Evolutionary conservation across 1,284 basidiomycete genomes (phyloP).

Genomic region (Peniophora sp.): DNA sequence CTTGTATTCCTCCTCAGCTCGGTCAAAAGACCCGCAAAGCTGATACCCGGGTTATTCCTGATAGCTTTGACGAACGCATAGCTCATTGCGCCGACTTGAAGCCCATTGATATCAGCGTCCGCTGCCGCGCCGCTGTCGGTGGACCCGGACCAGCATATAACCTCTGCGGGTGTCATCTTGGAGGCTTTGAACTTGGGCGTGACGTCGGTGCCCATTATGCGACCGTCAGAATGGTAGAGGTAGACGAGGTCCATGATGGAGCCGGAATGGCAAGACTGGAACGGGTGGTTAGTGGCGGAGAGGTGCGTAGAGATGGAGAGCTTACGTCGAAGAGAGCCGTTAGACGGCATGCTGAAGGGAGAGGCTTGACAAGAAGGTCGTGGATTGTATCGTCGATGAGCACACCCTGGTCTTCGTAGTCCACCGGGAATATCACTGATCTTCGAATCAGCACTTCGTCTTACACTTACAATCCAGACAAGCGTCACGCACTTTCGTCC

Average conservation of each 20-base stretch:
- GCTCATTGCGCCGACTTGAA: slow-evolving; percentile 86
- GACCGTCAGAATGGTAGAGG: slow-evolving; percentile 16
- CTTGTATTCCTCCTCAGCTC: slow-evolving; percentile 34
- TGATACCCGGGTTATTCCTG: slow-evolving; percentile 21
- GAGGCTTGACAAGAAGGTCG: slow-evolving; percentile 48
- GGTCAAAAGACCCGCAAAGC: slow-evolving; percentile 66
- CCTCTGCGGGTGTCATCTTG: slow-evolving; percentile 41
- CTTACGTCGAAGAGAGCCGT: slow-evolving; percentile 67
- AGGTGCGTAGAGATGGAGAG: slow-evolving; percentile 3
- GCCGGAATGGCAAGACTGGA: slow-evolving; percentile 56
- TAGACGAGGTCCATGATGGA: slow-evolving; percentile 58
- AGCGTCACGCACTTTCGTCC: slow-evolving; percentile 50
- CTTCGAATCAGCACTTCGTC: background rate
- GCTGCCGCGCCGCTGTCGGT: slow-evolving; percentile 91
- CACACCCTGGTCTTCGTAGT: slow-evolving; percentile 59
- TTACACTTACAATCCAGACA: background rate
- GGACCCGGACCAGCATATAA: slow-evolving; percentile 81
- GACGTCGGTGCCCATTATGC: background rate
- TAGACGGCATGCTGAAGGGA: slow-evolving; percentile 58
- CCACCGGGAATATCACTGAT: slow-evolving; percentile 54
- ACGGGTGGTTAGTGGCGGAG: background rate
- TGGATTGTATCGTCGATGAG: slow-evolving; percentile 77
- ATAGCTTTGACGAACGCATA: slow-evolving; percentile 60
- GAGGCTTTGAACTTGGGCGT: background rate
- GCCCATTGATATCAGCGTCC: slow-evolving; percentile 75